Evolutionary conservation across 306 rosid genomes (phyloP).

Genomic region (Prunus campanulata): DNA sequence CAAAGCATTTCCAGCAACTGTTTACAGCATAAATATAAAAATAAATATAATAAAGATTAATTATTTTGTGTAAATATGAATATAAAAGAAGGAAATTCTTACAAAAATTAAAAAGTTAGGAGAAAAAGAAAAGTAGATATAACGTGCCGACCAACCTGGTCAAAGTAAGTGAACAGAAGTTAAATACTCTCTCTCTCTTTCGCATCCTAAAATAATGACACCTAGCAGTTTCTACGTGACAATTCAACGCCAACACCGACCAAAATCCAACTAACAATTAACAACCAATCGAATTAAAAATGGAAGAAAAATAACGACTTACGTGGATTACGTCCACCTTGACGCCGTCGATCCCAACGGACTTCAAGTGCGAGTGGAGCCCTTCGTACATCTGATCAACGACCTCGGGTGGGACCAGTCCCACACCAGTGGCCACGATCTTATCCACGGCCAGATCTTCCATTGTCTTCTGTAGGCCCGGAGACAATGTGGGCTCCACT

Average conservation of each 20-base stretch:
- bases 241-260: not conserved
- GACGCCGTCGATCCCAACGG: slow-evolving; percentile 82
- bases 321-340: slow-evolving; percentile 94
- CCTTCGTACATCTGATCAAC: slow-evolving; percentile 76
- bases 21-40: not conserved
- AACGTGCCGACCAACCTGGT: slow-evolving; percentile 43
- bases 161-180: not conserved
- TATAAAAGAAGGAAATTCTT: not conserved
- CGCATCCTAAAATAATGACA: not conserved
- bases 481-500: slow-evolving; percentile 44
- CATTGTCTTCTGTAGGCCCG: slow-evolving; percentile 70
- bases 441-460: slow-evolving; percentile 91
- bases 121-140: not conserved
- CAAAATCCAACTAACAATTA: not conserved
- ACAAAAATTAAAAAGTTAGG: not conserved
- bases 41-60: not conserved
- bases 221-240: not conserved
- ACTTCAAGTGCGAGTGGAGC: slow-evolving; percentile 65
- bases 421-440: slow-evolving; percentile 63
- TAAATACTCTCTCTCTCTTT: too few species aligned
- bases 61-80: not conserved
- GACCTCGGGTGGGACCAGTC: slow-evolving; percentile 67
- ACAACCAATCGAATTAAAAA: not conserved
- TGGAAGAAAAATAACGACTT: slow-evolving; percentile 23
- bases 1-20: slow-evolving; percentile 85